Percentiles rank a stretch among this genome's conserved stretches.
These are phyloP conservation scores for Butyriboletus appendiculatus DNA, from an alignment of 1,284 basidiomycete species.

Conservation along the genomic window DNA sequence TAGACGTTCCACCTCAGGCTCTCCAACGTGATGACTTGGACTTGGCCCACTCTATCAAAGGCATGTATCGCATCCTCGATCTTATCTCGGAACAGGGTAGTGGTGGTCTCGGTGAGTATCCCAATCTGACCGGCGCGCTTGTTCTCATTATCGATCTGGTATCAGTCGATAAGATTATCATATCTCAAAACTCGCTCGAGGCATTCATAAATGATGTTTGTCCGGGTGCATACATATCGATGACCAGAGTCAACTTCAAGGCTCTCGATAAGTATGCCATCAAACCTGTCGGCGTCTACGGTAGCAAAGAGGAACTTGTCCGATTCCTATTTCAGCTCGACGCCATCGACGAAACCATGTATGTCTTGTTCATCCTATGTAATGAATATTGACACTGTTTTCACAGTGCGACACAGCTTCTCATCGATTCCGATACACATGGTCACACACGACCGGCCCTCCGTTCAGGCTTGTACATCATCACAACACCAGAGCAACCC, in stretches of 20 bases:
- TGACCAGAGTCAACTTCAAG: no score
- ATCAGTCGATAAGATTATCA: constrained; percentile 59
- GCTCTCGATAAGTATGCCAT: constrained; percentile 44
- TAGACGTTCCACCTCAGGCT: constrained; percentile 7
- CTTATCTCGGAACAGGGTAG: constrained; percentile 52
- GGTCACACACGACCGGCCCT: constrained; percentile 34
- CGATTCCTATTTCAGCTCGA: constrained; percentile 40
- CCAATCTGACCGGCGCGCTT: background rate
- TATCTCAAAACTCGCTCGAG: constrained; percentile 42
- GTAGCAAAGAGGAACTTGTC: constrained; percentile 50
- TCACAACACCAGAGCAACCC: constrained; percentile 19
- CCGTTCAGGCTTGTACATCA: constrained; percentile 53
- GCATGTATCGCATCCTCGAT: constrained; percentile 54
- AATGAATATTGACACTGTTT: background rate
- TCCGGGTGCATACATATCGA: no score
- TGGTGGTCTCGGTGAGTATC: constrained; percentile 47
- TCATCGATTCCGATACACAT: constrained; percentile 22
- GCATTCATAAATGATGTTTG: no score
- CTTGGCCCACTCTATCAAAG: constrained; percentile 35
- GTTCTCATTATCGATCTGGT: background rate
- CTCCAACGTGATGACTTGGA: constrained; percentile 22
- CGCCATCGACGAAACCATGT: constrained; percentile 42
- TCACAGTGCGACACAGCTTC: constrained; percentile 20
- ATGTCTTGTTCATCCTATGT: constrained; percentile 10
- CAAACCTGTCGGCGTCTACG: constrained; percentile 57